phyloP scores from a whole-genome alignment of 2,329 filamentous ascomycete genomes.

The Hirsutella rhossiliensis region DNA sequence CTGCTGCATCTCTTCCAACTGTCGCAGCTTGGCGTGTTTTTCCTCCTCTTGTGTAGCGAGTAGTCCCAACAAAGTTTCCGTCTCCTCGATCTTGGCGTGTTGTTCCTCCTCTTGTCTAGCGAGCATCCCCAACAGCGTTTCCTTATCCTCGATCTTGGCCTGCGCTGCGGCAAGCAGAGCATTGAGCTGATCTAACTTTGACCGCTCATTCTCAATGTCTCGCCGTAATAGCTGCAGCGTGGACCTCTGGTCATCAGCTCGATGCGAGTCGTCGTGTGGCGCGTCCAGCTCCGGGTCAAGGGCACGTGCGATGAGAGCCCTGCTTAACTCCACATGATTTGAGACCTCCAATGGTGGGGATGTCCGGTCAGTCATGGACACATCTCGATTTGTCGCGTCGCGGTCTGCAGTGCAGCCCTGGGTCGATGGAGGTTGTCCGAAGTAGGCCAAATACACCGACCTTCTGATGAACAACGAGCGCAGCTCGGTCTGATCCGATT shows the following conservation, averaged over 20 bases:
- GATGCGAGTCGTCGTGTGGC: neutral
- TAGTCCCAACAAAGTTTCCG: too few species aligned
- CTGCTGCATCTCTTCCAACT: too few species aligned
- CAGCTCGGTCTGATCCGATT: neutral
- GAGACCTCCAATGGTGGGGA: neutral
- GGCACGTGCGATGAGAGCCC: neutral
- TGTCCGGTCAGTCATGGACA: too few species aligned
- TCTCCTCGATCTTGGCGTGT: too few species aligned
- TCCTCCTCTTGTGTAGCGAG: too few species aligned
- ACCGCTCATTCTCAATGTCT: neutral
- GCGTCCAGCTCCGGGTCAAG: neutral
- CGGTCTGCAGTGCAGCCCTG: neutral
- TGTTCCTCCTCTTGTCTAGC: neutral
- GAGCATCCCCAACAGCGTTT: neutral
- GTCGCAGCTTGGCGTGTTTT: too few species aligned
- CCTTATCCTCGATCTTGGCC: neutral
- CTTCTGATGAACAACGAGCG: neutral
- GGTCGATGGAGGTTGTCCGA: neutral
- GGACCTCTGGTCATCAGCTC: neutral
- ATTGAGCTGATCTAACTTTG: neutral
- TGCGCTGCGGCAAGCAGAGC: neutral
- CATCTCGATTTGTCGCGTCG: neutral
- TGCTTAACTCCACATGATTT: neutral
- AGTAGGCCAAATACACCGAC: conserved; percentile 1
- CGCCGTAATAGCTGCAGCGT: neutral